Conservation (phyloP, 192 early-diverging fungal species). For the Dissophora ornata region DNA sequence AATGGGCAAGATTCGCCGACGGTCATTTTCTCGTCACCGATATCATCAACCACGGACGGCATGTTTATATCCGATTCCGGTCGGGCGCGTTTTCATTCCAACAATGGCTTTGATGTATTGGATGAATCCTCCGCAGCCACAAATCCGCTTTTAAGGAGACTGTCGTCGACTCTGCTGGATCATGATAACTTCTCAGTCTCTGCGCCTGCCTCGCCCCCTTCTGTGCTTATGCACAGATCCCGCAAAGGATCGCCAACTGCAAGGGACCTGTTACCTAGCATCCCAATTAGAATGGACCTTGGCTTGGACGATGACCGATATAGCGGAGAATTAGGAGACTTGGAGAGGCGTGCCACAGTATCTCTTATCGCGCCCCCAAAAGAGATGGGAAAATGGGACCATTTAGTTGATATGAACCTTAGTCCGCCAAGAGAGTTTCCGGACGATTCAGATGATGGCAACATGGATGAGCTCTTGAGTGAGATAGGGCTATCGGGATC, state of each 20-base stretch:
- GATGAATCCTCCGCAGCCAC: no score
- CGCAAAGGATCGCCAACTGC: constrained; percentile 2
- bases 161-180: no score
- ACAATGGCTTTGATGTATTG: no score
- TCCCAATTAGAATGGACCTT: no score
- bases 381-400: not conserved
- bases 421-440: constrained; percentile 19
- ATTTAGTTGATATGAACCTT: constrained; percentile 8
- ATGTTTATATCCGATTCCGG: no score
- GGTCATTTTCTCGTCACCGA: constrained; percentile 5
- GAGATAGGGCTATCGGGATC: constrained; percentile 12
- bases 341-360: no score
- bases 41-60: not conserved
- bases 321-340: no score
- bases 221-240: not conserved
- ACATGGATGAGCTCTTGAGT: constrained; percentile 10
- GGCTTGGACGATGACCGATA: no score
- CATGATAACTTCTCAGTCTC: not conserved
- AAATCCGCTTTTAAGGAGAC: no score
- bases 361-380: no score
- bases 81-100: no score
- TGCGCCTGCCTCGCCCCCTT: not conserved
- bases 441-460: constrained; percentile 8
- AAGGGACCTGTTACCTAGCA: constrained; percentile 8
- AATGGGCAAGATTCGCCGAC: not conserved